Evolutionary conservation across 2,329 filamentous ascomycete genomes (phyloP), one percentile per base, ranked within the genome.

Genomic region (Aspergillus vadensis): DNA sequence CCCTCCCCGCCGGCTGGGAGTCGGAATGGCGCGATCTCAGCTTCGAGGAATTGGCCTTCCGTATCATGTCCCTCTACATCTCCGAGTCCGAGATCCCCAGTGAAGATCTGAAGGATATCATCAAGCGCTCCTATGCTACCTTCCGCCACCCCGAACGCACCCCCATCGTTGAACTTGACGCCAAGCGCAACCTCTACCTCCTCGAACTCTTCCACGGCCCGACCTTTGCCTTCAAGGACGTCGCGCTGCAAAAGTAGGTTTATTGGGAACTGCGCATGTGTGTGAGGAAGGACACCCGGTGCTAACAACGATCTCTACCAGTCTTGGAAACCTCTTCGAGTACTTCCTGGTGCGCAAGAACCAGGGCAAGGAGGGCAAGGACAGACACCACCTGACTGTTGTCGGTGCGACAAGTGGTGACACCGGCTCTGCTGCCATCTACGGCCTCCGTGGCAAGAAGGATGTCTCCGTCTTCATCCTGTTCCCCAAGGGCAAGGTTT

Each of bases 381-480:
- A 89, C 65, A 82, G 90, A 68, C 89, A 95, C 73, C 91, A 95
- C 71, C 81, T 97, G 67, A 93, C 91, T 0, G 91, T 96, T 3
- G 87, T 97, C 59, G 92, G 92, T 19, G 92, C 91, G 27, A 96
- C 92, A 15, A 92, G 89, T 70, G 92, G 92, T 64, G 92, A 83
- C 57, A 98, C 94, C 27, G 94, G 94, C 23, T 97, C 92, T 27
- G 94, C 94, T 10, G 95, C 95, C 66, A 98, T 99, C 69, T 97
- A 98, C 73, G 95, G 95, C 58, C 83, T 99, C 57, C 83, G 93
- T 54, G 92, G 93, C 57, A 98, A 98, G 86, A 93, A 96, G 79
- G 95, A 99, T 82, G 91, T 97, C 15, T 96, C 92, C 0, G 91
- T 98, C 56, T 95, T 96, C 80, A 98, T 99, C 74, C 85, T 98